These are phyloP conservation scores for Beauveria scarabaeidicola DNA, from an alignment of 2,329 filamentous ascomycete species.

Conservation along the genomic window DNA sequence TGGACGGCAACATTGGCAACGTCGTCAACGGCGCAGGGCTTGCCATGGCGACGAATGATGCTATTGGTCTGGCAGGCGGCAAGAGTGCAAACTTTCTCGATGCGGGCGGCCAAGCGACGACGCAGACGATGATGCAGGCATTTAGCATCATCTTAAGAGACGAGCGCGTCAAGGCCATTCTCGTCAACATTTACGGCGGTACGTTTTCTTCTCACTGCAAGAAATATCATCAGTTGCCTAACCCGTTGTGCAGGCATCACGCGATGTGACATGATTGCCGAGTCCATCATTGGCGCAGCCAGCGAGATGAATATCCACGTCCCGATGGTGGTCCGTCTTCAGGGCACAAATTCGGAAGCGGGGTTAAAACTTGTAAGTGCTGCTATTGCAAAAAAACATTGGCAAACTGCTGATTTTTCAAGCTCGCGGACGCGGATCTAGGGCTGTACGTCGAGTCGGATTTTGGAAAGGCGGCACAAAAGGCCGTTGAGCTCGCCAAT, in stretches of 20 bases:
- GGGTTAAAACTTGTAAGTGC: constrained; percentile 32
- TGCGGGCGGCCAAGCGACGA: constrained; percentile 81
- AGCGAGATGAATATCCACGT: constrained; percentile 28
- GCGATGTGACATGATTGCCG: constrained; percentile 42
- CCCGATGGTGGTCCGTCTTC: constrained; percentile 37
- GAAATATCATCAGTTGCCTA: neutral
- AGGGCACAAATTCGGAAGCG: constrained; percentile 36
- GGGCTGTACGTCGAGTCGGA: constrained; percentile 21
- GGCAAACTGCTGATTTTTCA: neutral
- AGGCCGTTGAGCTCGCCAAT: constrained; percentile 18
- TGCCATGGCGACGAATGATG: constrained; percentile 86
- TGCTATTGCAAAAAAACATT: neutral
- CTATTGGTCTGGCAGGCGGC: constrained; percentile 59
- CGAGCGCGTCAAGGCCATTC: constrained; percentile 56
- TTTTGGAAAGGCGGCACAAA: constrained; percentile 18
- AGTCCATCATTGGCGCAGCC: constrained; percentile 37
- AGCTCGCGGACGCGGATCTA: constrained; percentile 20
- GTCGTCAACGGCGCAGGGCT: constrained; percentile 84
- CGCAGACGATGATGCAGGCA: constrained; percentile 67
- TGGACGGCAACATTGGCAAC: constrained; percentile 60
- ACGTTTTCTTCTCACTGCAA: neutral
- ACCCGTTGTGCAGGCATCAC: constrained; percentile 30
- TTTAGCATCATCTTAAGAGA: constrained; percentile 70
- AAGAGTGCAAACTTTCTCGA: constrained; percentile 77
- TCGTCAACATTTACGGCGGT: constrained; percentile 49